Evolutionary conservation across 176 grass and related monocot species (phyloP), one percentile per base, ranked within the genome.

Genomic region (Carex parvula): DNA sequence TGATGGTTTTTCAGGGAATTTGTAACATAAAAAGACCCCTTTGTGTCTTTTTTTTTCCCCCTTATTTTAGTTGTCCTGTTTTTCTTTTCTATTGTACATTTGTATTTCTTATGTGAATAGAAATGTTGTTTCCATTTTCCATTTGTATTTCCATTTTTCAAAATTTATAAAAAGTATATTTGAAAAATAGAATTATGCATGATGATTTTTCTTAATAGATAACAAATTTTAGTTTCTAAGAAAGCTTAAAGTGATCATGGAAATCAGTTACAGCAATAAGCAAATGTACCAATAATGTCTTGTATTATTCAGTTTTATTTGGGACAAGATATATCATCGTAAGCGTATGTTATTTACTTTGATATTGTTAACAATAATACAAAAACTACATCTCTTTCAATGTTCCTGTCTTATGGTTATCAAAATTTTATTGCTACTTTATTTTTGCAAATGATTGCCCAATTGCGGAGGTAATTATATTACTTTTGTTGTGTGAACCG

Each of bases 51-150:
- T n/a, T n/a, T n/a, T n/a, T n/a, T n/a, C n/a, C n/a, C n/a, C n/a
- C 12, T 77, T 77, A 69, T 69, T 37, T 69, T 15, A 41, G 16
- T 39, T 14, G 11, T 77, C 24, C 13, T 15, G 11, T 29, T 56
- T 56, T 18, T 33, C 24, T 55, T 8, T 56, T 77, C 6, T 55
- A 22, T 57, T 70, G 67, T 70, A 70, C 2, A 70, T 42, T 42
- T 70, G 7, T 70, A 69, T n/a, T 70, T 70, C 67, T 70, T 44
- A 44, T 70, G 67, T 70, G 32, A 55, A 77, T 55, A 77, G 24
- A 24, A 24, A 33, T 77, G 15, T 14, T 77, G 22, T 16, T 71
- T 76, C 3, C 37, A 39, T n/a, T n/a, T n/a, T n/a, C n/a, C n/a
- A n/a, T n/a, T n/a, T n/a, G n/a, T n/a, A n/a, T n/a, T n/a, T n/a